A percentile compares a stretch with the other conserved stretches of the same genome.
Evolutionary conservation across 1,139 yeast species (phyloP).

Genomic region (Debaryomyces robertsiae): DNA sequence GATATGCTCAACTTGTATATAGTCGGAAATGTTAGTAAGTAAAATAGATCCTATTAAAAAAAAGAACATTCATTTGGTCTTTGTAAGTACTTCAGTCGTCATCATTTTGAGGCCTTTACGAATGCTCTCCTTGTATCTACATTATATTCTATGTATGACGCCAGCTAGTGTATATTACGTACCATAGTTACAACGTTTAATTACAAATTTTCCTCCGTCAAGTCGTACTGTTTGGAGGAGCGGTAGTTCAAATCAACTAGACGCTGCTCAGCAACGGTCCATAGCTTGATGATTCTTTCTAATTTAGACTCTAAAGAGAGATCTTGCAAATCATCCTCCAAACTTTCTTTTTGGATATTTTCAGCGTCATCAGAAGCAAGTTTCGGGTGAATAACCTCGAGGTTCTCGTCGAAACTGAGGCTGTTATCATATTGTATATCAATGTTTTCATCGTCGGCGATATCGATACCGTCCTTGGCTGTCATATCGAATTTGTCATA

Average conservation of each 20-base stretch:
- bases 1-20: no score
- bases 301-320: conserved; percentile 49
- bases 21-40: conserved; percentile 11
- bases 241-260: conserved; percentile 40
- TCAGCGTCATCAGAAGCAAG: conserved; percentile 14
- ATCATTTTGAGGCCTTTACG: no score
- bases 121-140: no score
- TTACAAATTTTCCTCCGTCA: conserved; percentile 18
- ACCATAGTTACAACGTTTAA: no score
- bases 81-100: no score
- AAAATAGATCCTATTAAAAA: not conserved
- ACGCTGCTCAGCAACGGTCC: conserved; percentile 63
- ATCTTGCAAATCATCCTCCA: conserved; percentile 24
- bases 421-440: conserved; percentile 13
- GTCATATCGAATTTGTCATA: conserved; percentile 9
- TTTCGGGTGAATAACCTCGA: conserved; percentile 11
- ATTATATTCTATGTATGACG: no score
- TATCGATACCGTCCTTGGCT: conserved; percentile 14
- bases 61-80: no score
- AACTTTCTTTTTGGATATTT: conserved; percentile 22
- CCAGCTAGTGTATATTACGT: no score
- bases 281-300: conserved; percentile 57
- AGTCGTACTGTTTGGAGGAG: conserved; percentile 30
- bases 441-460: conserved; percentile 14
- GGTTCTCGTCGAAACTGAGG: conserved; percentile 15